phyloP scores from a whole-genome alignment of 2,329 filamentous ascomycete species.

The Aureobasidium sp. region DNA sequence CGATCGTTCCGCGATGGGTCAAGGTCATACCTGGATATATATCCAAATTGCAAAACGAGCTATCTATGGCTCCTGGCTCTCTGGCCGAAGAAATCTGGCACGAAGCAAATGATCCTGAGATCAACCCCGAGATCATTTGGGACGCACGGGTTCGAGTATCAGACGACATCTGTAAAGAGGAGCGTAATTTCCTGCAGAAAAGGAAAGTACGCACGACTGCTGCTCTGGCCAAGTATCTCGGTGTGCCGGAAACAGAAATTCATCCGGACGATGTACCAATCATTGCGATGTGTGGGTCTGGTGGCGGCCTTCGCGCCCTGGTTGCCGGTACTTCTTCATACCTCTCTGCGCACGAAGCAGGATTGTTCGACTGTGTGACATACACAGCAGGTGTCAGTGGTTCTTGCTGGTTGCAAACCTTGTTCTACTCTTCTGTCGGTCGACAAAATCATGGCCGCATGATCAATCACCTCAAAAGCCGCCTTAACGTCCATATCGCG shows the following conservation, averaged over 20 bases:
- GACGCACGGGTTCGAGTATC: slow-evolving; percentile 78
- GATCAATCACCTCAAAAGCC: slow-evolving; percentile 77
- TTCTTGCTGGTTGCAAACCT: slow-evolving; percentile 86
- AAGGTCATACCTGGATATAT: slow-evolving; percentile 67
- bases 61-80: slow-evolving; percentile 81
- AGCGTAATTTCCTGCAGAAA: slow-evolving; percentile 64
- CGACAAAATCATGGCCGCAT: slow-evolving; percentile 60
- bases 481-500: slow-evolving; percentile 82
- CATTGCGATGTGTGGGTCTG: slow-evolving; percentile 91
- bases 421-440: slow-evolving; percentile 77
- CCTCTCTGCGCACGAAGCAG: slow-evolving; percentile 74
- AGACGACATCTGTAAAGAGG: slow-evolving; percentile 71
- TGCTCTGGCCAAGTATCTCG: slow-evolving; percentile 76
- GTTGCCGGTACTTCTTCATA: slow-evolving; percentile 87
- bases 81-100: slow-evolving; percentile 89
- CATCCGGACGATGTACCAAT: slow-evolving; percentile 86
- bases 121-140: slow-evolving; percentile 82
- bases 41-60: slow-evolving; percentile 75
- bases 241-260: slow-evolving; percentile 69
- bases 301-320: slow-evolving; percentile 80
- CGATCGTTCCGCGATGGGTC: slow-evolving; percentile 75
- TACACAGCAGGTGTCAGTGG: slow-evolving; percentile 95
- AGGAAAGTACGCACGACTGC: slow-evolving; percentile 61
- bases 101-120: slow-evolving; percentile 74
- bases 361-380: slow-evolving; percentile 86